Conservation (phyloP, 2,329 filamentous ascomycete genomes). For the Metarhizium rileyi region DNA sequence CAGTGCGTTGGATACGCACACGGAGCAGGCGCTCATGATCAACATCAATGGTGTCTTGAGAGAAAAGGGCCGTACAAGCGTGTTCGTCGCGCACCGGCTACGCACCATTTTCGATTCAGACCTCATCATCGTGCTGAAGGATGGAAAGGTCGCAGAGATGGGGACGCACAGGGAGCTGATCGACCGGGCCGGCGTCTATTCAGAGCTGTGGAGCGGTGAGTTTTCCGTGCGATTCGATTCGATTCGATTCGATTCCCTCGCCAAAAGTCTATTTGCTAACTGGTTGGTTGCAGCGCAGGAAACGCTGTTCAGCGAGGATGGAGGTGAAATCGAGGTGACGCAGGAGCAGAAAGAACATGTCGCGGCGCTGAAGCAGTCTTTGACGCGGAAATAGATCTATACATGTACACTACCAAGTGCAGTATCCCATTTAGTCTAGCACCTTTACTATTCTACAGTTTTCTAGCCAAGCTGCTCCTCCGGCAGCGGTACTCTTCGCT, state of each 20-base stretch:
- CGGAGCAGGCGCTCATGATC: constrained; percentile 78
- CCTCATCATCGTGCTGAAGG: constrained; percentile 81
- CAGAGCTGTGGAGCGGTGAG: constrained; percentile 82
- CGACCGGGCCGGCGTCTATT: constrained; percentile 69
- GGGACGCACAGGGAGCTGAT: constrained; percentile 82
- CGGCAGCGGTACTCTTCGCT: too few species aligned
- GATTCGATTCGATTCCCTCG: too few species aligned
- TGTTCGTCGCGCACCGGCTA: constrained; percentile 88
- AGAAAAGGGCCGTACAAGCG: constrained; percentile 80
- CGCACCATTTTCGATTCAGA: constrained; percentile 92
- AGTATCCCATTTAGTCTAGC: not conserved
- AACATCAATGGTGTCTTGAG: constrained; percentile 90
- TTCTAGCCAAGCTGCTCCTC: too few species aligned
- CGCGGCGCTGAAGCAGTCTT: not conserved
- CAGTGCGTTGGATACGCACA: constrained; percentile 84
- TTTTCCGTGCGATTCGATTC: constrained; percentile 10
- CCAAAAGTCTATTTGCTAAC: too few species aligned
- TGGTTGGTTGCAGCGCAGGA: constrained; percentile 43
- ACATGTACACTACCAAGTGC: not conserved
- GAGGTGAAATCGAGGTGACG: constrained; percentile 28
- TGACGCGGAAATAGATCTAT: not conserved
- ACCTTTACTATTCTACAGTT: too few species aligned
- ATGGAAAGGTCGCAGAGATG: constrained; percentile 76
- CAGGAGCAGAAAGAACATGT: constrained; percentile 12
- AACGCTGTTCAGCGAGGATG: constrained; percentile 42